phyloP scores from a whole-genome alignment of 2,329 filamentous ascomycete genomes.

The Achaetomium macrosporum region DNA sequence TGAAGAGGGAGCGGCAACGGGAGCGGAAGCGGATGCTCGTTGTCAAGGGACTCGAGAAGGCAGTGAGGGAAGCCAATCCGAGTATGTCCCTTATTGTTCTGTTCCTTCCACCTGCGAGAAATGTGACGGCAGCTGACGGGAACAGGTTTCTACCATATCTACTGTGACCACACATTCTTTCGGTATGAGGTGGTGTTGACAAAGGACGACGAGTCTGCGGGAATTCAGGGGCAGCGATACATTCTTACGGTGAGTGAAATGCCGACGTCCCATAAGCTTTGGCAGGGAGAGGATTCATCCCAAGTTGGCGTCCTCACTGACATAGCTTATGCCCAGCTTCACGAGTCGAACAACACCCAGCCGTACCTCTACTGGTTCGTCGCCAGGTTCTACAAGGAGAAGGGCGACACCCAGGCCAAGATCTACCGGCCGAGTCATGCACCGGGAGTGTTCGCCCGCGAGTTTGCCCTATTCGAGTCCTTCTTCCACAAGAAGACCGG shows the following conservation, averaged over 20 bases:
- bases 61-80: conserved; percentile 42
- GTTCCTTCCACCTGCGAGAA: background rate
- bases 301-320: background rate
- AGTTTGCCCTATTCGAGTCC: conserved; percentile 45
- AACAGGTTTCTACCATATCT: conserved; percentile 13
- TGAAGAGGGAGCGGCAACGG: conserved; percentile 34
- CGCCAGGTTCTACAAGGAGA: conserved; percentile 43
- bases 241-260: conserved; percentile 48
- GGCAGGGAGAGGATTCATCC: background rate
- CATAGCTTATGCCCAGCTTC: conserved; percentile 45
- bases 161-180: conserved; percentile 17
- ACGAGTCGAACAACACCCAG: conserved; percentile 52
- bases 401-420: conserved; percentile 31
- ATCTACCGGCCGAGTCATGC: conserved; percentile 36
- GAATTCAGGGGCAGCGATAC: conserved; percentile 52
- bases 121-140: background rate
- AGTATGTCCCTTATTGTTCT: conserved; percentile 34
- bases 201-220: conserved; percentile 40
- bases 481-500: conserved; percentile 56
- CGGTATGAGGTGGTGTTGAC: conserved; percentile 49
- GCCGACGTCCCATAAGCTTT: background rate
- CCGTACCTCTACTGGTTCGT: conserved; percentile 58
- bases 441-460: conserved; percentile 35
- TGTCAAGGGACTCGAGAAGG: conserved; percentile 29
- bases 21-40: conserved; percentile 31